Conservation (phyloP, 108 stramenopile species). For the Pelagomonas calceolata region DNA sequence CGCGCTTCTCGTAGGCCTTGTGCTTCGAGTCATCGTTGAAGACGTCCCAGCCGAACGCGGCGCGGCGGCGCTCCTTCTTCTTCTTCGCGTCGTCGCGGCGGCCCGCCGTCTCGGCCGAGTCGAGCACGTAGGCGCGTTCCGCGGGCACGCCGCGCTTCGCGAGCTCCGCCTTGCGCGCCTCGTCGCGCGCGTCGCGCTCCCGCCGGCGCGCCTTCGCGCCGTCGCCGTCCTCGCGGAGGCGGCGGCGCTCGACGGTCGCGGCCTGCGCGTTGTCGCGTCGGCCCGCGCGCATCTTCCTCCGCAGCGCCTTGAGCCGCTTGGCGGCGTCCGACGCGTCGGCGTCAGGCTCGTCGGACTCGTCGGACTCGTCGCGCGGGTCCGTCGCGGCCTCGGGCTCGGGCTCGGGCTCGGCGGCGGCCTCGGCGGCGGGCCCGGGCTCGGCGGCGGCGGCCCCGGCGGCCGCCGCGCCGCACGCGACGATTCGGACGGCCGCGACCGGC, state of each 20-base stretch:
- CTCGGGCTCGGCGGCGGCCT: not conserved
- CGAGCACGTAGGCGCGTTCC: constrained; percentile 26
- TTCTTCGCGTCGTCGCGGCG: not conserved
- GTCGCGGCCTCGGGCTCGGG: not conserved
- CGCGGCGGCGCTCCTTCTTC: constrained; percentile 31
- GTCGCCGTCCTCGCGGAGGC: not conserved
- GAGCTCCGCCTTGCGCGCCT: constrained; percentile 27
- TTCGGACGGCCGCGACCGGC: not conserved
- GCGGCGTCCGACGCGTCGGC: not conserved
- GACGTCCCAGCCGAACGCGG: constrained; percentile 39
- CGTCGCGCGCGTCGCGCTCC: constrained; percentile 9
- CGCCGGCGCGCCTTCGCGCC: not conserved
- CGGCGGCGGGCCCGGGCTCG: not conserved
- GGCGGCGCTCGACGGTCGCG: constrained; percentile 3
- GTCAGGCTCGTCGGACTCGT: not conserved
- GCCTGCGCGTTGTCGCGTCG: constrained; percentile 9
- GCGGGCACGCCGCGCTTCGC: constrained; percentile 21
- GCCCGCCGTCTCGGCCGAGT: constrained; percentile 22
- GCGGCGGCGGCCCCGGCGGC: not conserved
- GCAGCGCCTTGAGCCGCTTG: not conserved
- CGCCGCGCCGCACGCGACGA: not conserved
- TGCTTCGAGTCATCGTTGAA: constrained; percentile 36
- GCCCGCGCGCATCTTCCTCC: constrained; percentile 4
- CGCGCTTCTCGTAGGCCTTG: constrained; percentile 36
- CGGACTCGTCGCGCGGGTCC: not conserved